A percentile compares a stretch with the other conserved stretches of the same genome.
phyloP scores from a whole-genome alignment of 2,329 filamentous ascomycete genomes.

The Chrysosporium queenslandicum region DNA sequence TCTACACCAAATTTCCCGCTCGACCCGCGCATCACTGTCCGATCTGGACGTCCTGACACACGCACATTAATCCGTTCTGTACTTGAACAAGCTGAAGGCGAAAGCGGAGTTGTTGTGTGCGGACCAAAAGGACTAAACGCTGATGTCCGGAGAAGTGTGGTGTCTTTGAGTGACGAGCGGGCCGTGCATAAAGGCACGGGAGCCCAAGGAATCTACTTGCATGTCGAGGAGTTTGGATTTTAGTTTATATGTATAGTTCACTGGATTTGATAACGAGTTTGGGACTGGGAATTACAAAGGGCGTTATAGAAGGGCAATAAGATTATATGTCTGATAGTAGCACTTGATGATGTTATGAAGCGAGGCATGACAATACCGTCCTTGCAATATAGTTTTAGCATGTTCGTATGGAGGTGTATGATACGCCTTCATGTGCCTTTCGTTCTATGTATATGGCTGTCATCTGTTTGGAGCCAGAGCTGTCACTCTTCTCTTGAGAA shows the following conservation, averaged over 20 bases:
- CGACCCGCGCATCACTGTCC: conserved; percentile 26
- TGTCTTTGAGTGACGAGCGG: conserved; percentile 51
- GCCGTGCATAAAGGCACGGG: conserved; percentile 59
- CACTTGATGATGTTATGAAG: no score
- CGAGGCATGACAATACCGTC: no score
- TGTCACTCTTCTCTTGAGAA: no score
- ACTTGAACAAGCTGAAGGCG: conserved; percentile 50
- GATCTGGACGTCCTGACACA: conserved; percentile 45
- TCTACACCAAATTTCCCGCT: conserved; percentile 16
- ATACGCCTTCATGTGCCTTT: no score
- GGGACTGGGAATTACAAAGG: no score
- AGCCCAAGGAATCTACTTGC: conserved; percentile 53
- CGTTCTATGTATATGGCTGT: no score
- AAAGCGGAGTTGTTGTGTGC: conserved; percentile 54
- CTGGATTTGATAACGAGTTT: neutral
- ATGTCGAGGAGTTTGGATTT: conserved; percentile 43
- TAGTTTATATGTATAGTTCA: neutral
- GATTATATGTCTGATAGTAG: no score
- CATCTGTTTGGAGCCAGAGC: no score
- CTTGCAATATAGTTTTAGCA: no score
- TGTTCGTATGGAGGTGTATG: no score
- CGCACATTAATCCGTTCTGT: conserved; percentile 44
- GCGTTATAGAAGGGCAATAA: neutral
- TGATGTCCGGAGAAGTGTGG: conserved; percentile 47
- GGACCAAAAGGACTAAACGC: conserved; percentile 47